Percentiles rank a stretch among this genome's conserved stretches.
phyloP scores from a whole-genome alignment of 2,329 filamentous ascomycete genomes.

The Monosporascus sp. region DNA sequence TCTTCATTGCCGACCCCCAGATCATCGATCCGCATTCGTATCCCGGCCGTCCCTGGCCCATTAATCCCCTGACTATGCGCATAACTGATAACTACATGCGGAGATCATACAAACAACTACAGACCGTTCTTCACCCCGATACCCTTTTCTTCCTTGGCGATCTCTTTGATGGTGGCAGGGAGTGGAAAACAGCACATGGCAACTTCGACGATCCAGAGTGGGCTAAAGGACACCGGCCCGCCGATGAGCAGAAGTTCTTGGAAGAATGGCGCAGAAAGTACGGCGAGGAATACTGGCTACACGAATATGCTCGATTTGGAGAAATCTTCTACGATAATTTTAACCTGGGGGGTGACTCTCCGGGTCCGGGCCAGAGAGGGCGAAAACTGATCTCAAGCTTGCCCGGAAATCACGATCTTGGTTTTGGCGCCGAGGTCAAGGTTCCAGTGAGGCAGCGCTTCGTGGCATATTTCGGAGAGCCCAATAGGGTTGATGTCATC shows the following conservation, averaged over 20 bases:
- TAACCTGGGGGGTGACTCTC: constrained; percentile 49
- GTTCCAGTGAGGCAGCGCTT: constrained; percentile 76
- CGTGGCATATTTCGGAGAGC: constrained; percentile 80
- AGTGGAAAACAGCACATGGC: constrained; percentile 75
- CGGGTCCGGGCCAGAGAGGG: constrained; percentile 56
- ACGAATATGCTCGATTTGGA: constrained; percentile 82
- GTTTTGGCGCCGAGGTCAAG: constrained; percentile 83
- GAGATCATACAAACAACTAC: constrained; percentile 74
- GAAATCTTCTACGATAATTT: constrained; percentile 74
- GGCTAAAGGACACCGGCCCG: constrained; percentile 46
- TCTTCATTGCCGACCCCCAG: constrained; percentile 86
- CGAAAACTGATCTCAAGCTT: constrained; percentile 78
- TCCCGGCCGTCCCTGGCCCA: constrained; percentile 65
- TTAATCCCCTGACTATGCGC: constrained; percentile 47
- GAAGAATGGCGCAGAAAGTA: constrained; percentile 70
- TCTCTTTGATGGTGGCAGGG: constrained; percentile 89
- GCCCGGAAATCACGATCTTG: constrained; percentile 92
- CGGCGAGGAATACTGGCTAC: constrained; percentile 76
- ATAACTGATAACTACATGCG: constrained; percentile 88
- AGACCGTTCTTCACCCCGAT: constrained; percentile 72
- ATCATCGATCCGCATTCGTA: constrained; percentile 95
- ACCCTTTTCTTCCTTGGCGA: constrained; percentile 89
- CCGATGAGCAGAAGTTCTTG: constrained; percentile 47
- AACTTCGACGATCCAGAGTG: constrained; percentile 55
- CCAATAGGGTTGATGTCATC: constrained; percentile 85